phyloP scores from a whole-genome alignment of 2,329 filamentous ascomycete species.

The Paraphaeosphaeria minitans region DNA sequence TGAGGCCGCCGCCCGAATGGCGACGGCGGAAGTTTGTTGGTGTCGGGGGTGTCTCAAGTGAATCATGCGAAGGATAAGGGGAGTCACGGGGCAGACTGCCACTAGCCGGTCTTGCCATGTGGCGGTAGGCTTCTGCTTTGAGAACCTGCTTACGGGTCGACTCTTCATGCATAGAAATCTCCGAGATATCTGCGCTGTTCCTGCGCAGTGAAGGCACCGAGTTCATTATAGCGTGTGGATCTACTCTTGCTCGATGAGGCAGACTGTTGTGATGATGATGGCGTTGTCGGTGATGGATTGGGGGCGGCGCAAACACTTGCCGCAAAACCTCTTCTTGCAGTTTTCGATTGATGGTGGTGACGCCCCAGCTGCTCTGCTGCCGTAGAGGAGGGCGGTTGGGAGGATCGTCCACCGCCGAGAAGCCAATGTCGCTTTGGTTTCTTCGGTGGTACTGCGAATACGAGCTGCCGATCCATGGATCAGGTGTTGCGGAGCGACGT shows the following conservation, averaged over 20 bases:
- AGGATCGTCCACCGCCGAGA: constrained; percentile 23
- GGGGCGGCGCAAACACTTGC: constrained; percentile 85
- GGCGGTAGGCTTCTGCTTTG: constrained; percentile 48
- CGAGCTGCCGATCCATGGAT: constrained; percentile 40
- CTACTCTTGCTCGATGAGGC: constrained; percentile 49
- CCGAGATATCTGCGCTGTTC: constrained; percentile 47
- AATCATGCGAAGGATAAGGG: constrained; percentile 7
- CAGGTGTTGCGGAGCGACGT: constrained; percentile 46
- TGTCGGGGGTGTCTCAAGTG: constrained; percentile 36
- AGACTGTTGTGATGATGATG: constrained; percentile 70
- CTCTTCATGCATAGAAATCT: constrained; percentile 37
- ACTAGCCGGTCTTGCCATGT: constrained; percentile 22
- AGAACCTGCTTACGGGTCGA: constrained; percentile 51
- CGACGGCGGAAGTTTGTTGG: constrained; percentile 60
- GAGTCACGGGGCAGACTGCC: constrained; percentile 14
- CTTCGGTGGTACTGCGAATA: constrained; percentile 43
- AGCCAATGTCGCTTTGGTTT: constrained; percentile 42
- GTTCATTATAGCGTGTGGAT: constrained; percentile 34
- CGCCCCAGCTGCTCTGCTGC: constrained; percentile 73
- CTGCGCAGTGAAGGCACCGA: constrained; percentile 43
- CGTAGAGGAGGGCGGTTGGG: constrained; percentile 51
- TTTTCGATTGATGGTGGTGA: constrained; percentile 86
- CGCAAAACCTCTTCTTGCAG: constrained; percentile 90
- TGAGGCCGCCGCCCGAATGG: constrained; percentile 85
- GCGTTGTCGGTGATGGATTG: constrained; percentile 79